Evolutionary conservation across 257 asterid species (phyloP).

Genomic region (Solanum corneliomulleri): DNA sequence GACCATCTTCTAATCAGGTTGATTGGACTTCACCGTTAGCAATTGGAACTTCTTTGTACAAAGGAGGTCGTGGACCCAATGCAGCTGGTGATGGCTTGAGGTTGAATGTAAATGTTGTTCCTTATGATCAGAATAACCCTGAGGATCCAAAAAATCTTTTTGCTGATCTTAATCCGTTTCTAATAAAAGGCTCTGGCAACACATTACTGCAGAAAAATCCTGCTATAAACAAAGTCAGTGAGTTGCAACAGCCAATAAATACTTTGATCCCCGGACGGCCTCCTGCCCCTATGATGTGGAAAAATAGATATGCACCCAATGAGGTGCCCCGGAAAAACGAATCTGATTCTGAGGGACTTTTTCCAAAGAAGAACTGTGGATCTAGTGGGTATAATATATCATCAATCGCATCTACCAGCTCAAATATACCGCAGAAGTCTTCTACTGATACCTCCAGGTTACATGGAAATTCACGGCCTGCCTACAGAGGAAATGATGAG

Average conservation of each 20-base stretch:
- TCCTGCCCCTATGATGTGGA: slow-evolving; percentile 68
- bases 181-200: slow-evolving; percentile 63
- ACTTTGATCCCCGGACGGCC: slow-evolving; percentile 36
- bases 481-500: slow-evolving; percentile 19
- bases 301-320: slow-evolving; percentile 50
- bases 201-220: slow-evolving; percentile 34
- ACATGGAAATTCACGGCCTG: slow-evolving; percentile 21
- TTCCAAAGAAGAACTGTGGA: slow-evolving; percentile 30
- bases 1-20: slow-evolving; percentile 34
- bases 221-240: slow-evolving; percentile 38
- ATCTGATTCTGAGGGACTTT: slow-evolving; percentile 26
- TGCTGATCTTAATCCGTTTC: slow-evolving; percentile 97
- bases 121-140: slow-evolving; percentile 41
- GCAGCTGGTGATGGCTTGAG: slow-evolving; percentile 51
- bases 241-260: slow-evolving; percentile 39
- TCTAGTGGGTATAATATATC: slow-evolving; percentile 25
- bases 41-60: slow-evolving; percentile 48
- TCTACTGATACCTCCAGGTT: slow-evolving; percentile 19
- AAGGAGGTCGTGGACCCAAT: slow-evolving; percentile 75
- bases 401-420: slow-evolving; percentile 42
- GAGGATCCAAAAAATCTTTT: slow-evolving; percentile 79
- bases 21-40: slow-evolving; percentile 46
- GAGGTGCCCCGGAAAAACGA: slow-evolving; percentile 48
- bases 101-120: slow-evolving; percentile 61
- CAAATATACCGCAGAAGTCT: slow-evolving; percentile 19